A percentile compares a stretch with the other conserved stretches of the same genome.
These are phyloP conservation scores for Amanita muscaria DNA, from an alignment of 768 basidiomycete genomes.

Conservation along the genomic window DNA sequence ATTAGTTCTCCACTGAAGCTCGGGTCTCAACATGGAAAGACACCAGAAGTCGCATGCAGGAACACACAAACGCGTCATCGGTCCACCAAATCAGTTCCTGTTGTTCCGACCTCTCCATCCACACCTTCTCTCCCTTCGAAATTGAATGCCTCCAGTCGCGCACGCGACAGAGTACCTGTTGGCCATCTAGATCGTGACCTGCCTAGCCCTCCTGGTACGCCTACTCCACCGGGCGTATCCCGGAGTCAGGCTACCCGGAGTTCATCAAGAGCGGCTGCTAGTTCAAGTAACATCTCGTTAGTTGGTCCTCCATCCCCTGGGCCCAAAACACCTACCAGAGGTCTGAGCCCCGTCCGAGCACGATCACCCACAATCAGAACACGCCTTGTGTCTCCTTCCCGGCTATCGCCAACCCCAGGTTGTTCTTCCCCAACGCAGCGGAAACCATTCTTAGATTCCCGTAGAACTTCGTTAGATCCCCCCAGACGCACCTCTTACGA, in stretches of 20 bases:
- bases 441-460: conserved; percentile 28
- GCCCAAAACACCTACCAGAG: conserved; percentile 26
- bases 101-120: conserved; percentile 15
- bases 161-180: conserved; percentile 30
- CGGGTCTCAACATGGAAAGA: conserved; percentile 7
- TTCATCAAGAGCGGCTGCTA: conserved; percentile 27
- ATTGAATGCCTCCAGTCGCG: conserved; percentile 16
- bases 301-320: conserved; percentile 26
- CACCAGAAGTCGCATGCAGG: not conserved
- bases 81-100: conserved; percentile 24
- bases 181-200: conserved; percentile 25
- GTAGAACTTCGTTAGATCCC: conserved; percentile 23
- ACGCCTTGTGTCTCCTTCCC: conserved; percentile 3
- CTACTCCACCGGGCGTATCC: conserved; percentile 33
- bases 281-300: conserved; percentile 31
- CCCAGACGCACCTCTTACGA: conserved; percentile 9
- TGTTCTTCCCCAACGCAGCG: conserved; percentile 8
- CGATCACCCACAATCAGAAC: conserved; percentile 3
- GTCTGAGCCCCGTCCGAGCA: conserved; percentile 26
- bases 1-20: conserved; percentile 11
- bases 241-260: conserved; percentile 25
- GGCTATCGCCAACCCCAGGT: conserved; percentile 3
- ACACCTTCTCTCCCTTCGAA: conserved; percentile 15
- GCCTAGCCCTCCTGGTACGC: conserved; percentile 39
- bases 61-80: conserved; percentile 15